These are phyloP conservation scores for Exophiala calicioides DNA, from an alignment of 2,329 filamentous ascomycete species.

Conservation along the genomic window DNA sequence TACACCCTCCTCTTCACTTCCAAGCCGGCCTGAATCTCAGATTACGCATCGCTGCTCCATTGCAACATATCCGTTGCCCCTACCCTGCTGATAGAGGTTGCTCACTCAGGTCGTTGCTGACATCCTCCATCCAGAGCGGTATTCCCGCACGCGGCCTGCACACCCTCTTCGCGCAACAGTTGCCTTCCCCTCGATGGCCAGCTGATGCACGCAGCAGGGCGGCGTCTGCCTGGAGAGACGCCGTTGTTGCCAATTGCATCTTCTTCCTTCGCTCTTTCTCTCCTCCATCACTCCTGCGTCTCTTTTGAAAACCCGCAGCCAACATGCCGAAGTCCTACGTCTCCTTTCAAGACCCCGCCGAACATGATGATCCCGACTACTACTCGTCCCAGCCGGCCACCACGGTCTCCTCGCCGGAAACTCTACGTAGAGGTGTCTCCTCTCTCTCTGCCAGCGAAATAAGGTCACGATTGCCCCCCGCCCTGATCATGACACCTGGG, in stretches of 20 bases:
- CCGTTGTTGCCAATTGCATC: slow-evolving; percentile 5
- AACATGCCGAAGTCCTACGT: slow-evolving; percentile 27
- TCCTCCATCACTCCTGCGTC: neutral
- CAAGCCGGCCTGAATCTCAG: neutral
- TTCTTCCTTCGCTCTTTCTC: slow-evolving; percentile 1
- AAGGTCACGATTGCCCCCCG: slow-evolving; percentile 15
- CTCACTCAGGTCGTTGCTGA: neutral
- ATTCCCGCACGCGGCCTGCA: no score
- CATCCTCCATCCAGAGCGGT: neutral
- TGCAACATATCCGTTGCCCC: no score
- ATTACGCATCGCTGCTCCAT: no score
- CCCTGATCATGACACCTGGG: slow-evolving; percentile 19
- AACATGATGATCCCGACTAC: slow-evolving; percentile 15
- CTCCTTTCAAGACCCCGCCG: slow-evolving; percentile 21
- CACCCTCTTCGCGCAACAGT: no score
- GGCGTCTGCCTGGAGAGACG: slow-evolving; percentile 21
- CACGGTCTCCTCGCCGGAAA: slow-evolving; percentile 16
- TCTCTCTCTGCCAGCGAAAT: slow-evolving; percentile 20
- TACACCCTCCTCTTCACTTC: neutral
- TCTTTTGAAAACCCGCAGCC: neutral
- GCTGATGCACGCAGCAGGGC: slow-evolving; percentile 18
- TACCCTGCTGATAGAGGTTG: neutral
- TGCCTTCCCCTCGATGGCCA: slow-evolving; percentile 14
- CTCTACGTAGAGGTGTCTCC: slow-evolving; percentile 4
- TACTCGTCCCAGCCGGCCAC: slow-evolving; percentile 3